A percentile compares a stretch with the other conserved stretches of the same genome.
These are phyloP conservation scores for Saitozyma podzolica DNA, from an alignment of 768 basidiomycete species.

Conservation along the genomic window DNA sequence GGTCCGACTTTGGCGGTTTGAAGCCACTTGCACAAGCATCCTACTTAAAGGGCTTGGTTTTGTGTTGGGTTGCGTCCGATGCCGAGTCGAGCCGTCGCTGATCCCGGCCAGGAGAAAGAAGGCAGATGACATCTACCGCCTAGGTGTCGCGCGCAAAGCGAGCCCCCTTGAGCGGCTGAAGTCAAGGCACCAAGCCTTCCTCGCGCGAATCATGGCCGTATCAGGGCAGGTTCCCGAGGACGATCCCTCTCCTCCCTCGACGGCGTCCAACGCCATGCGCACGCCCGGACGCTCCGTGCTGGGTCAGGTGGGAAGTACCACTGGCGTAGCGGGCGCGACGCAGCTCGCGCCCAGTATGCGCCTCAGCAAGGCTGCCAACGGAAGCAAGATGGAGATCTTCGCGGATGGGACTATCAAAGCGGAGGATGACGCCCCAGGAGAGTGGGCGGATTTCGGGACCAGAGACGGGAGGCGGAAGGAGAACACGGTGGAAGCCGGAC, in stretches of 20 bases:
- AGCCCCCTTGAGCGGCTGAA: conserved; percentile 82
- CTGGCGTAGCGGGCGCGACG: conserved; percentile 51
- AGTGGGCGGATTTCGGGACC: conserved; percentile 56
- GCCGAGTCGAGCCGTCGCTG: neutral
- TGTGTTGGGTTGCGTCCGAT: neutral
- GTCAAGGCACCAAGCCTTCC: conserved; percentile 76
- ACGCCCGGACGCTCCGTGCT: conserved; percentile 37
- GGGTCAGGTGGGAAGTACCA: conserved; percentile 36
- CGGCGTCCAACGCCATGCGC: conserved; percentile 7
- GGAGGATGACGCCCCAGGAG: conserved; percentile 32
- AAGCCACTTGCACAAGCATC: neutral
- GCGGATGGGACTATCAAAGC: conserved; percentile 45
- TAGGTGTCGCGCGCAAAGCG: conserved; percentile 77
- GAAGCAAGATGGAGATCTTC: conserved; percentile 50
- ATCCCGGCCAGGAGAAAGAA: conserved; percentile 63
- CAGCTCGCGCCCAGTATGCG: conserved; percentile 33
- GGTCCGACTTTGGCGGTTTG: neutral
- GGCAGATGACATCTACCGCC: conserved; percentile 76
- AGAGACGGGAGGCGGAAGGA: conserved; percentile 55
- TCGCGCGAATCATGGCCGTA: conserved; percentile 59
- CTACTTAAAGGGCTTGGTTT: neutral
- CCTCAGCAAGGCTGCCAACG: conserved; percentile 36
- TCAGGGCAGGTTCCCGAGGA: conserved; percentile 41
- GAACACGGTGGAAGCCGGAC: conserved; percentile 53
- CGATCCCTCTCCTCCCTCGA: conserved; percentile 19